A percentile compares a stretch with the other conserved stretches of the same genome.
Evolutionary conservation across 176 grass and related monocot species (phyloP).

Genomic region (Chloris gayana): DNA sequence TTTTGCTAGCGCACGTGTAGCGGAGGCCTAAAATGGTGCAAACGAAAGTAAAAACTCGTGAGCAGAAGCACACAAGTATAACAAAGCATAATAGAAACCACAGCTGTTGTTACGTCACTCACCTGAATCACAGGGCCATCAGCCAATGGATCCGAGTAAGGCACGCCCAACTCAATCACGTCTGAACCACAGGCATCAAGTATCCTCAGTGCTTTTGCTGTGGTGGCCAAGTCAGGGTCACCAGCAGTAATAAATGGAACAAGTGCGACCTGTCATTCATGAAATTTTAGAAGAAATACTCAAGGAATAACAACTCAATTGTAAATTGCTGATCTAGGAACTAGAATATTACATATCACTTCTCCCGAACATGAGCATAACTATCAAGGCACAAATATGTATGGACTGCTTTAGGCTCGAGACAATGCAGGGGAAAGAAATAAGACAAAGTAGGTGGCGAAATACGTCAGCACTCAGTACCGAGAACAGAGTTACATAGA

Average conservation of each 20-base stretch:
- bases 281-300: neutral
- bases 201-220: conserved; percentile 81
- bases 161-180: conserved; percentile 92
- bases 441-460: neutral
- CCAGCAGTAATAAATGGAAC: conserved; percentile 94
- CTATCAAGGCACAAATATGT: neutral
- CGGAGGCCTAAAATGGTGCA: conserved; percentile 64
- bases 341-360: neutral
- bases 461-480: neutral
- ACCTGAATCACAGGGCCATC: conserved; percentile 99
- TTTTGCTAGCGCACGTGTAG: conserved; percentile 82
- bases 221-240: conserved; percentile 88
- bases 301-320: neutral
- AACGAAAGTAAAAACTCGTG: neutral
- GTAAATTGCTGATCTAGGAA: neutral
- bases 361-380: neutral
- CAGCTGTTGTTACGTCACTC: neutral
- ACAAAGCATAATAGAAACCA: neutral
- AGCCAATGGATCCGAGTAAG: conserved; percentile 90
- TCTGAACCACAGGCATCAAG: conserved; percentile 89
- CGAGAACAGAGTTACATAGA: neutral
- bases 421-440: neutral
- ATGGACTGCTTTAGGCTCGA: neutral
- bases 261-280: conserved; percentile 57
- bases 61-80: neutral